These are phyloP conservation scores for Rhodotorula paludigena DNA, from an alignment of 768 basidiomycete species.

Conservation along the genomic window DNA sequence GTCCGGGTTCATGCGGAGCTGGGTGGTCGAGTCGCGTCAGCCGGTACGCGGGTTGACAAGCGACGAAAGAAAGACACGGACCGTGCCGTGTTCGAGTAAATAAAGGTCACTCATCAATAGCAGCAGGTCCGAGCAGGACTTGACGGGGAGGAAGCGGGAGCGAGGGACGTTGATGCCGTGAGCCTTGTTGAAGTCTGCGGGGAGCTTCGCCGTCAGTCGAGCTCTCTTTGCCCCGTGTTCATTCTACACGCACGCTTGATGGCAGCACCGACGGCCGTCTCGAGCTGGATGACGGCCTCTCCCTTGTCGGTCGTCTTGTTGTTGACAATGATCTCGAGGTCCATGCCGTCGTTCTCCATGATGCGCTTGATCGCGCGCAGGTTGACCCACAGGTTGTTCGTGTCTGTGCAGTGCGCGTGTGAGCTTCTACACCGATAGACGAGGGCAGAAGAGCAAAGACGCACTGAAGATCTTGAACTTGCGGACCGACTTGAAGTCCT, in stretches of 20 bases:
- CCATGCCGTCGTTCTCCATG: conserved; percentile 77
- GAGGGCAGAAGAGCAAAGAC: conserved; percentile 51
- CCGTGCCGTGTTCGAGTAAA: conserved; percentile 77
- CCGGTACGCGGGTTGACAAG: neutral
- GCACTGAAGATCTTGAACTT: conserved; percentile 85
- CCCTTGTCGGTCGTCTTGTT: conserved; percentile 82
- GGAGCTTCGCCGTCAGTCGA: too few relatives aligned
- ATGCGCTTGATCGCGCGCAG: conserved; percentile 74
- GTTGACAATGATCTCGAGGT: conserved; percentile 92
- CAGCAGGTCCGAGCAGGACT: conserved; percentile 53
- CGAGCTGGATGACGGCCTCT: conserved; percentile 78
- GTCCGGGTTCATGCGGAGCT: conserved; percentile 61
- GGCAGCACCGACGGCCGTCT: conserved; percentile 88
- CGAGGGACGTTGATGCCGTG: conserved; percentile 94
- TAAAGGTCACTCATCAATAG: conserved; percentile 91
- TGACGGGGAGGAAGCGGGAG: conserved; percentile 69
- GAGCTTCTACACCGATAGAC: too few relatives aligned
- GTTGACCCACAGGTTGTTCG: conserved; percentile 48
- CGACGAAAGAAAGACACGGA: conserved; percentile 50
- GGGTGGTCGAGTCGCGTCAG: neutral
- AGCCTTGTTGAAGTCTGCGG: conserved; percentile 75
- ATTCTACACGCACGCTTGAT: conserved; percentile 55
- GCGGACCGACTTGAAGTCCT: conserved; percentile 81
- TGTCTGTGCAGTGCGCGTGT: conserved; percentile 52
- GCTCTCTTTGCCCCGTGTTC: too few relatives aligned